Evolutionary conservation across 1,284 basidiomycete genomes (phyloP), one percentile per base, ranked within the genome.

Genomic region (Naganishia cerealis): DNA sequence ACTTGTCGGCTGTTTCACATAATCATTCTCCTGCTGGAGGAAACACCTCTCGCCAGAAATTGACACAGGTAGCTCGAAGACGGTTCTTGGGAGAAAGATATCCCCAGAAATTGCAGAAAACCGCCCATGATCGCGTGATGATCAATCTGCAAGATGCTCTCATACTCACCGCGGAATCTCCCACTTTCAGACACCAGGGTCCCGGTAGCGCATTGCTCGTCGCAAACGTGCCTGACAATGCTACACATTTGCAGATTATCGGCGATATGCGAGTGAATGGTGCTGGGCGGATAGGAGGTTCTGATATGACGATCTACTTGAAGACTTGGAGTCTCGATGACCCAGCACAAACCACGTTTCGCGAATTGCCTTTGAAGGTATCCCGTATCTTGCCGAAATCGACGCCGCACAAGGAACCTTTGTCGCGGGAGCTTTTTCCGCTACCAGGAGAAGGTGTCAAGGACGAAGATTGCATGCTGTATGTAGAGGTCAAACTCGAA

Each of bases 1-100:
- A 91, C 71, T 83, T 92, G 57, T 62, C 61, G 26, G 61, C 59
- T 16, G 36, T 53, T 8, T n/a, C 55, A 2, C 18, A 43, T 15
- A n/a, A 58, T 18, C 33, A 26, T n/a, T 26, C 9, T 21, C 10
- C 8, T 12, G 18, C 3, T 16, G 54, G 33, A 26, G 16, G 4
- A n/a, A 15, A 15, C 8, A n/a, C 21, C 13, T 13, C 50, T 5
- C 55, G 58, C 3, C 26, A 38, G 50, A 21, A 62, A 29, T 9
- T 67, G 29, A 36, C 40, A 5, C 21, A 48, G 40, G 38, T 52
- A 24, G 40, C 54, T 21, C 57, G 66, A 48, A 46, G 50, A 29
- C 56, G 53, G 21, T 33, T 67, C 21, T 24, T 56, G 16, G 63
- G 63, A n/a, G 54, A 66, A 46, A 66, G 63, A n/a, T n/a, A 38